Evolutionary conservation across 805 yeast genomes (phyloP).

Genomic region (Wickerhamiella dianesei): DNA sequence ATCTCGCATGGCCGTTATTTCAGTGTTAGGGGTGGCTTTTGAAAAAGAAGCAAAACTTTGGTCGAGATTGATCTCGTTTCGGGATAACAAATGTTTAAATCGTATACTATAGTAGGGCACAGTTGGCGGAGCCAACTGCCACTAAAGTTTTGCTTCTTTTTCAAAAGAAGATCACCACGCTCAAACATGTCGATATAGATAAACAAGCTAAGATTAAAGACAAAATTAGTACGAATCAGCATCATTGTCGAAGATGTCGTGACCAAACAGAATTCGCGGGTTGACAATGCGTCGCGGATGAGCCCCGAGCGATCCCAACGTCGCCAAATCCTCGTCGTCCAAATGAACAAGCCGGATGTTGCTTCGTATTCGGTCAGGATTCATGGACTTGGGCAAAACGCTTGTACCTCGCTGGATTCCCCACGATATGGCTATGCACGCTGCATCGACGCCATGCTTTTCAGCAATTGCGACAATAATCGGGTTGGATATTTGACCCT

Average conservation of each 20-base stretch:
- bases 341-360: constrained; percentile 32
- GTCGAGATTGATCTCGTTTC: no score
- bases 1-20: no score
- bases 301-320: constrained; percentile 21
- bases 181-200: no score
- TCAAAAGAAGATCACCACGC: no score
- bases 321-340: constrained; percentile 30
- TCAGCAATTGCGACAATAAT: constrained; percentile 41
- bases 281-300: constrained; percentile 16
- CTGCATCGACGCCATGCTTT: constrained; percentile 39
- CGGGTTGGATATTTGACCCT: constrained; percentile 38
- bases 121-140: no score
- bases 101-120: no score
- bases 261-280: constrained; percentile 14
- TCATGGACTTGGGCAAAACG: constrained; percentile 57
- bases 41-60: no score
- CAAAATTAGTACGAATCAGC: constrained; percentile 12
- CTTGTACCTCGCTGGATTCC: constrained; percentile 48
- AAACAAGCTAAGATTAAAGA: neutral
- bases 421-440: constrained; percentile 49
- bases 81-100: no score
- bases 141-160: no score
- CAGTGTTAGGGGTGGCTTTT: no score
- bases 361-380: constrained; percentile 40
- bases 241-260: constrained; percentile 17